These are phyloP conservation scores for Pholiota microspora DNA, from an alignment of 768 basidiomycete species.

Conservation along the genomic window DNA sequence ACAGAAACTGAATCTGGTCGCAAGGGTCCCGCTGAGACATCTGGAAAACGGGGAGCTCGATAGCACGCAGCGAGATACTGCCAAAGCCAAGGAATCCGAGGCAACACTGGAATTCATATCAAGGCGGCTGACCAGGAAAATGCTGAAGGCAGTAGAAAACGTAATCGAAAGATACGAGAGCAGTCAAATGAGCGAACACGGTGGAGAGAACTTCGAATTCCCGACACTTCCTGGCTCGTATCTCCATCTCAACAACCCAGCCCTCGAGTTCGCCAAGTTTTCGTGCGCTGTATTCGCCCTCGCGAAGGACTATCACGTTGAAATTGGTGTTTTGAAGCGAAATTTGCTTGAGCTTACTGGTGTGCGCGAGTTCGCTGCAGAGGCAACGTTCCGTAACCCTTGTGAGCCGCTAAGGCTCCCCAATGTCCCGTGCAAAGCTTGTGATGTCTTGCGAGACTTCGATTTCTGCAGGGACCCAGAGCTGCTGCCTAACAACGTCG, in stretches of 20 bases:
- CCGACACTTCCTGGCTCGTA: constrained; percentile 87
- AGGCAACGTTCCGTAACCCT: constrained; percentile 88
- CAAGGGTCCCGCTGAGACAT: constrained; percentile 69
- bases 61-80: constrained; percentile 60
- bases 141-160: constrained; percentile 67
- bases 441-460: constrained; percentile 84
- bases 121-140: constrained; percentile 74
- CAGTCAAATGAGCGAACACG: constrained; percentile 52
- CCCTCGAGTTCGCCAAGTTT: constrained; percentile 88
- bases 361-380: constrained; percentile 81
- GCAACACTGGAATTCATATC: constrained; percentile 73
- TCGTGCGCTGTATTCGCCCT: constrained; percentile 79
- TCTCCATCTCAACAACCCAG: constrained; percentile 73
- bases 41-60: constrained; percentile 65
- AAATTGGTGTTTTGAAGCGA: constrained; percentile 85
- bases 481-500: constrained; percentile 57
- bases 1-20: constrained; percentile 55
- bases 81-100: constrained; percentile 68
- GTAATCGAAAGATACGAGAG: constrained; percentile 62
- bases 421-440: constrained; percentile 86
- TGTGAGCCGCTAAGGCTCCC: constrained; percentile 84
- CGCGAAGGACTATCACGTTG: constrained; percentile 77
- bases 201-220: constrained; percentile 65
- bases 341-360: constrained; percentile 87
- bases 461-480: constrained; percentile 95